Evolutionary conservation across 1,139 yeast species (phyloP), one percentile per base, ranked within the genome.

Genomic region (Geotrichum cucujoidarum): DNA sequence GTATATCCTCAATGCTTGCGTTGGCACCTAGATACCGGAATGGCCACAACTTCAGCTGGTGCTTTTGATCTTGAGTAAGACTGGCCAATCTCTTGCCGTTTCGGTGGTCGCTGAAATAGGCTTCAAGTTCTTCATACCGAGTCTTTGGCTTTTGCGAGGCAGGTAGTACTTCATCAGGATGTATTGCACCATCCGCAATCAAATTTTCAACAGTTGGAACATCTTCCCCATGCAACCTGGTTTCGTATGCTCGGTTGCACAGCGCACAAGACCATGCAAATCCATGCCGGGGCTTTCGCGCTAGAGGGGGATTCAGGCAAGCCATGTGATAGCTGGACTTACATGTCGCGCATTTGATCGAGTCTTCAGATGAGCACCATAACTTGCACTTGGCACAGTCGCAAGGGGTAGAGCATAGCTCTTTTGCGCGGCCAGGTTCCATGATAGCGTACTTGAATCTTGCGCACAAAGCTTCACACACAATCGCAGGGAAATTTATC

Each of bases 211-310:
- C 14, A 7, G 31, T 27, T n/a, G 56, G 36, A 2, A 60, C 63
- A 21, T 54, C 55, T 22, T 52, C 53, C 43, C 57, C 66, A 27
- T 59, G 56, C n/a, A 60, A 48, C 35, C 50, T 55, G 20, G 55
- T 45, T 37, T 59, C 63, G 11, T 52, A 48, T 1, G 57, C 61
- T n/a, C 56, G 52, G 18, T 84, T 75, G 67, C 97, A 89, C 2
- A 71, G 65, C 22, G 88, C 92, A 71, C 97, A 90, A n/a, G 89
- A 76, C 97, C 97, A 90, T 4, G 89, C 86, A 62, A 88, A 85
- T 1, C 96, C 96, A 50, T 95, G 70, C 42, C 88, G 81, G 0
- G 96, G 97, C 58, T 86, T 86, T 56, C 79, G 77, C 47, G 76
- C 63, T 38, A 88, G 66, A 0, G 97, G 97, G 0, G 97, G 96